Percentiles rank a stretch among this genome's conserved stretches.
Conservation (phyloP, 495 filamentous ascomycete species). For the Penicillium diatomitis region DNA sequence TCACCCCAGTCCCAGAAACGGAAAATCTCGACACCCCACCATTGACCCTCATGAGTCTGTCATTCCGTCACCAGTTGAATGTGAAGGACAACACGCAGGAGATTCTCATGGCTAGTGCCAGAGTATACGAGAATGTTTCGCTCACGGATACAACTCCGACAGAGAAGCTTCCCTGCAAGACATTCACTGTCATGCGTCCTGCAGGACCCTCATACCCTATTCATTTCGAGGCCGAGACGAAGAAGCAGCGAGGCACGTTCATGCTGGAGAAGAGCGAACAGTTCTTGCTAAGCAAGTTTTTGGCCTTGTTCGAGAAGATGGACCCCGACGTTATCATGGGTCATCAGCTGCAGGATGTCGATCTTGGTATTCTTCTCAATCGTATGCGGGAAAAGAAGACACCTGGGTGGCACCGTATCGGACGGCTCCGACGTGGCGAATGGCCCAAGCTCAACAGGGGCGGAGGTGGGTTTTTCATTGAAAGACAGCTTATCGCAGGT, state of each 20-base stretch:
- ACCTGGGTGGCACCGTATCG: slow-evolving; percentile 85
- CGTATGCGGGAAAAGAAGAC: slow-evolving; percentile 85
- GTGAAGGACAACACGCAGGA: slow-evolving; percentile 94
- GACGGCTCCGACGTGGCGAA: slow-evolving; percentile 67
- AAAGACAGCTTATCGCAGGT: slow-evolving; percentile 81
- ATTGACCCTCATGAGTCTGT: slow-evolving; percentile 87
- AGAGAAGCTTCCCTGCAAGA: slow-evolving; percentile 79
- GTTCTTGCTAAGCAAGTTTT: slow-evolving; percentile 74
- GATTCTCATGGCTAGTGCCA: slow-evolving; percentile 78
- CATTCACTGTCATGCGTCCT: slow-evolving; percentile 86
- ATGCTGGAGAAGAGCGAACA: slow-evolving; percentile 74
- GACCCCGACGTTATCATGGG: slow-evolving; percentile 94
- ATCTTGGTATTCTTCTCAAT: slow-evolving; percentile 83
- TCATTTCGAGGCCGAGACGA: slow-evolving; percentile 70
- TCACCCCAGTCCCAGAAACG: slow-evolving; percentile 59
- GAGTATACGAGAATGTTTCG: slow-evolving; percentile 85
- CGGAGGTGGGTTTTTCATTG: slow-evolving; percentile 81
- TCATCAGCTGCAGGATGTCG: slow-evolving; percentile 94
- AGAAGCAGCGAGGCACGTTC: slow-evolving; percentile 62
- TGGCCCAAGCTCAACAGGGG: slow-evolving; percentile 89
- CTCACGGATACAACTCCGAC: slow-evolving; percentile 80
- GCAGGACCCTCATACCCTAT: slow-evolving; percentile 63
- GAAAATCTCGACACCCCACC: slow-evolving; percentile 76
- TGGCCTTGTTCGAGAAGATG: slow-evolving; percentile 75
- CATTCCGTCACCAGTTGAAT: slow-evolving; percentile 80